Percentiles rank a stretch among this genome's conserved stretches.
These are phyloP conservation scores for Plasmodium cynomolgi DNA, from an alignment of 169 alveolate genomes.

Conservation along the genomic window DNA sequence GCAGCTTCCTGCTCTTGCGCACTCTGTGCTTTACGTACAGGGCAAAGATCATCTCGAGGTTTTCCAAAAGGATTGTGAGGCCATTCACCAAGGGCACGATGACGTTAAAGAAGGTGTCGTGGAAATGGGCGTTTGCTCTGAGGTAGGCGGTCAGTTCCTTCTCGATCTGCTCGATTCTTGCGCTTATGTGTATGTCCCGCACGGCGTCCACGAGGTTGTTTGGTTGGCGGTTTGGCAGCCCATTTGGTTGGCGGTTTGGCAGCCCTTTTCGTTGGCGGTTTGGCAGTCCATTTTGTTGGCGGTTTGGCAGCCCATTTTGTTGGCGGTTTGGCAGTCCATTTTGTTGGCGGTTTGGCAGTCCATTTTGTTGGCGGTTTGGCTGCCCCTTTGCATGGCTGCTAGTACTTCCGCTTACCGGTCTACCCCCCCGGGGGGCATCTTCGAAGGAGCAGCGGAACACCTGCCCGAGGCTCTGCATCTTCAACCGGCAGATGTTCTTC, in stretches of 20 bases:
- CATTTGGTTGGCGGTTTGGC: not conserved
- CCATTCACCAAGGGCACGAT: conserved; percentile 23
- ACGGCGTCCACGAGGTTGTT: conserved; percentile 5
- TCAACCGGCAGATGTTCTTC: conserved; percentile 21
- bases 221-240: not conserved
- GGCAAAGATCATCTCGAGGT: conserved; percentile 33
- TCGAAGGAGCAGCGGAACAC: conserved; percentile 14
- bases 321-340: not conserved
- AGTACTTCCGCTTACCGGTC: not conserved
- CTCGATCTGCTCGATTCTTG: conserved; percentile 9
- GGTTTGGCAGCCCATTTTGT: not conserved
- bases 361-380: too few species aligned
- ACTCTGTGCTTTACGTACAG: conserved; percentile 39
- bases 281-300: not conserved
- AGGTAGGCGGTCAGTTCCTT: conserved; percentile 16
- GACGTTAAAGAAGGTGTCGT: conserved; percentile 19
- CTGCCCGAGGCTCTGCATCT: conserved; percentile 18
- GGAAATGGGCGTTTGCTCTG: conserved; percentile 19
- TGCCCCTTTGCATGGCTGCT: not conserved
- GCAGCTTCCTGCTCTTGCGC: conserved; percentile 18
- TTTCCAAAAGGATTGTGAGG: conserved; percentile 22
- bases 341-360: not conserved
- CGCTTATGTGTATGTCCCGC: conserved; percentile 20
- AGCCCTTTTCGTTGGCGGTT: not conserved
- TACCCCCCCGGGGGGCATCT: not conserved